Evolutionary conservation across 75 land plant genomes (phyloP).

Genomic region (Cryptomeria japonica): DNA sequence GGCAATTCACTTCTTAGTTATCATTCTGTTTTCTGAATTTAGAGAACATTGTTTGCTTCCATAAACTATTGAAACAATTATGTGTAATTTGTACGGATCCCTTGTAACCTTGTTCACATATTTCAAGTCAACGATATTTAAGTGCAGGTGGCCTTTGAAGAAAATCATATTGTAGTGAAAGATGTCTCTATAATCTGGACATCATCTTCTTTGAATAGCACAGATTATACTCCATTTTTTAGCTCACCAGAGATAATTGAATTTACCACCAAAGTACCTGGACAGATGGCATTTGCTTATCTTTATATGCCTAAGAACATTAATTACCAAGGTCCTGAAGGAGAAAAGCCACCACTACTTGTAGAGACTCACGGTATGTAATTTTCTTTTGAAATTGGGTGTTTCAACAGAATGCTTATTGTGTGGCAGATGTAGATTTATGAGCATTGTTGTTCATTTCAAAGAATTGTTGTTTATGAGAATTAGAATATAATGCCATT

Average conservation of each 20-base stretch:
- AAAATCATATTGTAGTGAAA: constrained; percentile 22
- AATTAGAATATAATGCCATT: background rate
- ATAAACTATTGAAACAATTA: background rate
- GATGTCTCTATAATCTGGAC: constrained; percentile 69
- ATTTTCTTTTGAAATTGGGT: background rate
- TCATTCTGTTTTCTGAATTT: background rate
- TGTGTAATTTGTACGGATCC: background rate
- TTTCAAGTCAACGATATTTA: background rate
- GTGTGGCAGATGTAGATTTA: background rate
- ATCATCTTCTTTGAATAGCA: constrained; percentile 58
- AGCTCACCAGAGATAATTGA: constrained; percentile 84
- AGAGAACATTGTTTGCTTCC: background rate
- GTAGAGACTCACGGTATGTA: constrained; percentile 84
- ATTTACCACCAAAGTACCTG: constrained; percentile 79
- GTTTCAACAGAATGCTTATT: background rate
- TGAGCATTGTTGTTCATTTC: background rate
- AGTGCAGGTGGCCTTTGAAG: constrained; percentile 60
- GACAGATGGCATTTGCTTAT: constrained; percentile 87
- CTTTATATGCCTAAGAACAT: constrained; percentile 87
- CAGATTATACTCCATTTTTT: constrained; percentile 53
- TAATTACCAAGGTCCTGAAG: constrained; percentile 43
- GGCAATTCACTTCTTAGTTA: no score
- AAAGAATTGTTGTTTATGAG: background rate
- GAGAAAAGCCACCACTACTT: constrained; percentile 87
- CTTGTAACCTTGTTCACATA: background rate